These are phyloP conservation scores for Emergomyces africanus DNA, from an alignment of 2,329 filamentous ascomycete species.

Conservation along the genomic window DNA sequence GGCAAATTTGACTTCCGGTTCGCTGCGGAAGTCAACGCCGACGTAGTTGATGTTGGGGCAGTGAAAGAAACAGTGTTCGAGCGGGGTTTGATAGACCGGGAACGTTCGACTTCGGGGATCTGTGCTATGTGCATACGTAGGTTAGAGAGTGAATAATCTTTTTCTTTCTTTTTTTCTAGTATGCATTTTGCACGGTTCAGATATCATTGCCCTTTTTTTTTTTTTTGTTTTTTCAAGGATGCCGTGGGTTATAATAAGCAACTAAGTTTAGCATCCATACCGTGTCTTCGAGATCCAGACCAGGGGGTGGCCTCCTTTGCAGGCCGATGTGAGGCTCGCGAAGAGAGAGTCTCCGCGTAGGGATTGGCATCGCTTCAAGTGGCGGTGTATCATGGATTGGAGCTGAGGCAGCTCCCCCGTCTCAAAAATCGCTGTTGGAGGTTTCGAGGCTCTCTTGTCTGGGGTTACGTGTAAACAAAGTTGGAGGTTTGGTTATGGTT, in stretches of 20 bases:
- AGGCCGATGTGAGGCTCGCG: slow-evolving; percentile 18
- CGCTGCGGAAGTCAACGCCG: neutral
- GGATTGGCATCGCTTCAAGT: slow-evolving; percentile 24
- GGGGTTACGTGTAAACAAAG: neutral
- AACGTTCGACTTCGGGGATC: neutral
- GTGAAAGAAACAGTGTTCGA: neutral
- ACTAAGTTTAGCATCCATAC: slow-evolving; percentile 4
- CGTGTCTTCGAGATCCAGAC: slow-evolving; percentile 11
- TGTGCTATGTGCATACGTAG: slow-evolving; percentile 1
- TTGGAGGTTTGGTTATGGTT: no score
- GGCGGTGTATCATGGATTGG: neutral
- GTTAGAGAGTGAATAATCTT: neutral
- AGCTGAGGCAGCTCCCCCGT: neutral
- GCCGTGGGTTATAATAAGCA: no score
- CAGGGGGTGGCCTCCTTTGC: slow-evolving; percentile 11
- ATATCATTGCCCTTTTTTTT: no score
- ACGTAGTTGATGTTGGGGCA: neutral
- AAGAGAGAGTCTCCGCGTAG: slow-evolving; percentile 24
- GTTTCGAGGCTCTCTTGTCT: neutral
- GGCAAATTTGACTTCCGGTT: slow-evolving; percentile 5
- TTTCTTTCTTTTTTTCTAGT: neutral
- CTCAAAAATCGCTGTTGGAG: neutral
- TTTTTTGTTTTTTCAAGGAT: neutral
- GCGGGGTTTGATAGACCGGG: neutral
- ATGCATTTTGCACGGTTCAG: neutral